Evolutionary conservation across 164 flowering plant species (phyloP).

Genomic region (Tetrastigma voinierianum): DNA sequence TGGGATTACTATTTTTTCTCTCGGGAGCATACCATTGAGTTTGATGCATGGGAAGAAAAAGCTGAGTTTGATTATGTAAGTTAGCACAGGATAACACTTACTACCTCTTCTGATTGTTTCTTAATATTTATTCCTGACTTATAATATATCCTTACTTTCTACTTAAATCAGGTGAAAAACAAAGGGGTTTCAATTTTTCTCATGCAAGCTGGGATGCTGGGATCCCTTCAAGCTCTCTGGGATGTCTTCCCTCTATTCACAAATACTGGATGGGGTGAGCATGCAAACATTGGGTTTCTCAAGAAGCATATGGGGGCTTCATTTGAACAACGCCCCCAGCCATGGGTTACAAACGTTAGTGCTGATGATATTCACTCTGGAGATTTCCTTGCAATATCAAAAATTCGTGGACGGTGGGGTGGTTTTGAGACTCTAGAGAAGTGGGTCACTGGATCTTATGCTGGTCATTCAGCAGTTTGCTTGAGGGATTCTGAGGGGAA

Average conservation of each 20-base stretch:
- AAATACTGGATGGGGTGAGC: slow-evolving; percentile 96
- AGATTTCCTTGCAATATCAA: slow-evolving; percentile 90
- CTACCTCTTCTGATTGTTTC: not conserved
- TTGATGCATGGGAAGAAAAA: slow-evolving; percentile 80
- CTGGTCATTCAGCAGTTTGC: slow-evolving; percentile 93
- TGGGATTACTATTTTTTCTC: slow-evolving; percentile 88
- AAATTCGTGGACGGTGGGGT: slow-evolving; percentile 98
- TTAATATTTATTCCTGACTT: no score
- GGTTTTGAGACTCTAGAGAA: slow-evolving; percentile 97
- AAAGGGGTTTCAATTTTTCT: slow-evolving; percentile 90
- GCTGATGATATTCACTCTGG: slow-evolving; percentile 87
- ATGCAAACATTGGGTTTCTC: slow-evolving; percentile 78
- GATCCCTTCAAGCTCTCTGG: slow-evolving; percentile 91
- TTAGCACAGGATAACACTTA: slow-evolving; percentile 1
- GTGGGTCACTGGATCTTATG: slow-evolving; percentile 97
- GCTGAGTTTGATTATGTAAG: slow-evolving; percentile 90
- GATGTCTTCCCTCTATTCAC: slow-evolving; percentile 92
- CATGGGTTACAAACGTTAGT: slow-evolving; percentile 82
- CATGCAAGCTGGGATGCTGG: slow-evolving; percentile 96
- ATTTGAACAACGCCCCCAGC: slow-evolving; percentile 78
- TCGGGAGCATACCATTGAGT: slow-evolving; percentile 83
- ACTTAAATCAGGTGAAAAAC: slow-evolving; percentile 62
- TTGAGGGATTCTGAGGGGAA: slow-evolving; percentile 92
- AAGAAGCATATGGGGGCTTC: slow-evolving; percentile 87
- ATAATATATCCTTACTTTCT: not conserved